Evolutionary conservation across 805 yeast genomes (phyloP).

Genomic region (Pichia eremophila): DNA sequence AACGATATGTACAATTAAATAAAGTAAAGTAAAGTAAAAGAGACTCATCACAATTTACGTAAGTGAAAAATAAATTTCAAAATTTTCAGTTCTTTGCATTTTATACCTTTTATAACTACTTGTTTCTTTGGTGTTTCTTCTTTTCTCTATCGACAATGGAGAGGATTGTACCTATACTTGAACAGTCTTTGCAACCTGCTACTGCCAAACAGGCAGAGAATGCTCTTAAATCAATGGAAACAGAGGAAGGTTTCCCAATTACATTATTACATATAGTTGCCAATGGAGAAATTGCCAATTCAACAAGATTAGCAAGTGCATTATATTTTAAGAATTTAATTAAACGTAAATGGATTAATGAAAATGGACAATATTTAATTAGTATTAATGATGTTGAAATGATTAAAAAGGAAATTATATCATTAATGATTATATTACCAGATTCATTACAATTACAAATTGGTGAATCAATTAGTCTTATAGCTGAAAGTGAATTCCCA

Average conservation of each 20-base stretch:
- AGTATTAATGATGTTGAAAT: constrained; percentile 50
- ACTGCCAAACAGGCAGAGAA: constrained; percentile 62
- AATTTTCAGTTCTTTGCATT: not conserved
- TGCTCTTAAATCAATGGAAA: constrained; percentile 53
- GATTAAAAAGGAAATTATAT: constrained; percentile 69
- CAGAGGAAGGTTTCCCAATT: constrained; percentile 64
- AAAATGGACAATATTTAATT: constrained; percentile 69
- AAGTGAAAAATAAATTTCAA: too few relatives aligned
- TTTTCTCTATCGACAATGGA: not conserved
- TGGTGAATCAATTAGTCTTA: constrained; percentile 86
- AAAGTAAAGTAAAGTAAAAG: too few relatives aligned
- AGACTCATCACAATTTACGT: too few relatives aligned
- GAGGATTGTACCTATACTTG: constrained; percentile 35
- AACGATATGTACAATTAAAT: too few relatives aligned
- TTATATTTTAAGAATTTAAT: constrained; percentile 83
- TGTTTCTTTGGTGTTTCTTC: not conserved
- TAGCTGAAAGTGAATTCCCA: constrained; percentile 96
- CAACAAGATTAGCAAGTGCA: constrained; percentile 79
- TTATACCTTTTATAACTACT: not conserved
- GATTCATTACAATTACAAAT: constrained; percentile 78
- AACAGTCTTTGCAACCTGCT: constrained; percentile 55
- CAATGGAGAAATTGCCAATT: constrained; percentile 37
- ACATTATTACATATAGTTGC: constrained; percentile 73
- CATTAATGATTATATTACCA: constrained; percentile 80
- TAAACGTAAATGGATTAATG: constrained; percentile 82